Evolutionary conservation across 1,139 yeast genomes (phyloP).

Genomic region (Nakaseomyces nivariensis): DNA sequence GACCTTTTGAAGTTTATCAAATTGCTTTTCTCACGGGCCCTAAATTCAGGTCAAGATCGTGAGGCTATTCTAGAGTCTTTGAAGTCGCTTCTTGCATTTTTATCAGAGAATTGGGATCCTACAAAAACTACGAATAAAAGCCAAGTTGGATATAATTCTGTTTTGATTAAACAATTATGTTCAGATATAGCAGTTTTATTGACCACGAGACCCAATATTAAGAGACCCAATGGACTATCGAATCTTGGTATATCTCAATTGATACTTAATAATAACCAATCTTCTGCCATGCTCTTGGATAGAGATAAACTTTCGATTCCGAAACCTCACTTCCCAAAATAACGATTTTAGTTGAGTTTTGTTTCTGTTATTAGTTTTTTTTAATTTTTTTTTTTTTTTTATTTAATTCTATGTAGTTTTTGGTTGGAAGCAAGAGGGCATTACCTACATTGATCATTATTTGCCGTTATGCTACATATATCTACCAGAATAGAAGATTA

Average conservation of each 20-base stretch:
- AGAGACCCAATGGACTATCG: not conserved
- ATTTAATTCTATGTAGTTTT: no score
- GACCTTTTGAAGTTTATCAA: constrained; percentile 28
- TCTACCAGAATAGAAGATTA: no score
- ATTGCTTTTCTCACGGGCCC: constrained; percentile 15
- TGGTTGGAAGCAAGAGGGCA: no score
- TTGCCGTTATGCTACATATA: no score
- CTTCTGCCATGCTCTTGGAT: not conserved
- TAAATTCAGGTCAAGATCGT: constrained; percentile 2
- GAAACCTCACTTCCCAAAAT: constrained; percentile 1
- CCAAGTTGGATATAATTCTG: constrained; percentile 29
- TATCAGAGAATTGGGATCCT: constrained; percentile 15
- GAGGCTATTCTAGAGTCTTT: not conserved
- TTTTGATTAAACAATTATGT: constrained; percentile 27
- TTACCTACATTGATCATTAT: no score
- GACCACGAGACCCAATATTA: not conserved
- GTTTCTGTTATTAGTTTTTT: not conserved
- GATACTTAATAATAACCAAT: not conserved
- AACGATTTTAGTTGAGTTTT: not conserved
- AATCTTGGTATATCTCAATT: not conserved
- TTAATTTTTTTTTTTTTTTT: not conserved
- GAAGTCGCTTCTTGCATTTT: constrained; percentile 10
- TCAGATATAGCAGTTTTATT: constrained; percentile 16
- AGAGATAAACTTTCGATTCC: not conserved
- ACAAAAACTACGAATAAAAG: constrained; percentile 8